Base-by-base conservation (phyloP, 108 stramenopile genomes). In the Pelagomonas calceolata region DNA sequence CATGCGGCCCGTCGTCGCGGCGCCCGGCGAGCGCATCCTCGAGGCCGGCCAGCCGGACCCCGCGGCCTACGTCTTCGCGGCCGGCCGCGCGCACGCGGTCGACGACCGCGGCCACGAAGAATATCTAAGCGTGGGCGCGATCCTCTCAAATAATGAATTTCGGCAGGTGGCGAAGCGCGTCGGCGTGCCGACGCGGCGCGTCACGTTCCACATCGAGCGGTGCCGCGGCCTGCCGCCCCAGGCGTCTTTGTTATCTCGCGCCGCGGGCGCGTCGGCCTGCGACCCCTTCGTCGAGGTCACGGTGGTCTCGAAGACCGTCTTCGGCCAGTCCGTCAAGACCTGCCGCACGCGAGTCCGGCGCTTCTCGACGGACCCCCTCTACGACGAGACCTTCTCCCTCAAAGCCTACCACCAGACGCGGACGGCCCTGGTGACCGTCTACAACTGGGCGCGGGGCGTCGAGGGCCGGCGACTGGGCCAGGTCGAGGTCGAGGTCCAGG, bases 101-200 rank as follows among this genome's bases (percentile, higher is more conserved):
- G 51, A 60, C 51, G 51, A 26, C 51, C 29, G 51, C 51, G 51
- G 51, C 51, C 21, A 60, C 51, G 51, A 60, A 26, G 51, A 60
- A 26, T 60, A 26, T 26, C 18, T 60, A 17, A 26, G 21, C 51
- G 26, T 26, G 51, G 51, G 51, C 21, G 29, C 10, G 21, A 60
- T 60, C 51, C 51, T 60, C 7, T 9, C 7, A 17, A 60, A 60
- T 26, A 26, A 26, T 26, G 51, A 60, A 26, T 60, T 60, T 26
- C 18, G 29, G 10, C 51, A 60, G 51, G 51, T 60, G 21, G 51
- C 51, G 51, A 60, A 60, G 51, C 51, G 51, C 51, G 75, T 74
- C 71, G 84, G 84, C 30, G 31, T 64, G 44, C 75, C 78, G 9
- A 76, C 78, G 21, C 72, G 75, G 66, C 73, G 64, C 0, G 37